Conservation (phyloP, 352 stramenopile genomes). For the Pythium insidiosum region DNA sequence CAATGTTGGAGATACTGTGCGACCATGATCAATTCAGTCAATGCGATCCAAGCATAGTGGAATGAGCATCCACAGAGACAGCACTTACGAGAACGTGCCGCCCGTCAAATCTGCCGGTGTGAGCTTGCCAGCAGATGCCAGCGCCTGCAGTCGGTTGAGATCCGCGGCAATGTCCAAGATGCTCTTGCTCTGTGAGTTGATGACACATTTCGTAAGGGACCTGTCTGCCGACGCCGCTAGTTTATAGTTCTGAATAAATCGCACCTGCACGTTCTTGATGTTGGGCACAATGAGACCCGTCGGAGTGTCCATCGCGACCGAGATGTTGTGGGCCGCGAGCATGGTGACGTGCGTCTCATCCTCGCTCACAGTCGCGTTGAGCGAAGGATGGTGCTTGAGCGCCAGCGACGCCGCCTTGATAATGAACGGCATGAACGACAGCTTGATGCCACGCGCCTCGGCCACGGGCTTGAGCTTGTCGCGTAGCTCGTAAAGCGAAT, state of each 20-base stretch:
- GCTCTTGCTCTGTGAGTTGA: conserved; percentile 57
- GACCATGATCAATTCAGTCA: not conserved
- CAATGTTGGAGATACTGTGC: conserved; percentile 87
- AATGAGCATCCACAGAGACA: conserved; percentile 3
- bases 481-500: conserved; percentile 80
- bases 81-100: conserved; percentile 86
- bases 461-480: conserved; percentile 85
- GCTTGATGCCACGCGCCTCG: conserved; percentile 71
- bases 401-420: conserved; percentile 94
- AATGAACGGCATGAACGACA: conserved; percentile 96
- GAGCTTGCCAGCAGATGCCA: conserved; percentile 77
- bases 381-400: conserved; percentile 88
- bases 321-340: conserved; percentile 94
- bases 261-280: conserved; percentile 89
- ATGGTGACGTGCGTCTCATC: conserved; percentile 84
- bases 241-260: too few species aligned
- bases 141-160: conserved; percentile 84
- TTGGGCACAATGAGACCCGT: conserved; percentile 95
- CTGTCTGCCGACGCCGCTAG: too few species aligned
- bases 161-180: conserved; percentile 78
- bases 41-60: conserved; percentile 1
- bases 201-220: too few species aligned
- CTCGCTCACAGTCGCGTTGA: conserved; percentile 91
- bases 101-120: conserved; percentile 81
- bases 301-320: conserved; percentile 96